These are phyloP conservation scores for Chaetomium tenue DNA, from an alignment of 495 filamentous ascomycete species.

Conservation along the genomic window DNA sequence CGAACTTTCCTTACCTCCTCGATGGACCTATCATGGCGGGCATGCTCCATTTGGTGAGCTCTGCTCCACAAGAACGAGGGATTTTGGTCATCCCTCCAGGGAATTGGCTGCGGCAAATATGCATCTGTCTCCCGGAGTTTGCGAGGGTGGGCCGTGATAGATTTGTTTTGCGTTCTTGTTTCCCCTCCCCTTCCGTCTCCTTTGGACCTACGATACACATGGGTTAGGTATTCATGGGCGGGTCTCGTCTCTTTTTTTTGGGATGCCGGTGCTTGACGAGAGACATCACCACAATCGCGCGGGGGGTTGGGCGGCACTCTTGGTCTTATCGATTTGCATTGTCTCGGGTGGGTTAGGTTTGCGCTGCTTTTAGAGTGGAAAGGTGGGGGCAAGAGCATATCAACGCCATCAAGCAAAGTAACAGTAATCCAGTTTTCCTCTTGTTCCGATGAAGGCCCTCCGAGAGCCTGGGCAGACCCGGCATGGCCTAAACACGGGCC, in stretches of 20 bases:
- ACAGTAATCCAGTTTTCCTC: constrained; percentile 10
- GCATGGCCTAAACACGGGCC: background rate
- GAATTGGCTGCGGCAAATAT: constrained; percentile 12
- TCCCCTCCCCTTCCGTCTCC: background rate
- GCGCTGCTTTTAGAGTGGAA: background rate
- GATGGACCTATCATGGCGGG: background rate
- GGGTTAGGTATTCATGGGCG: constrained; percentile 18
- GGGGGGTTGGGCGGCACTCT: constrained; percentile 5
- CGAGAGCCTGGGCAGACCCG: background rate
- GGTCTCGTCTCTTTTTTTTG: constrained; percentile 9
- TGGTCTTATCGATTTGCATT: constrained; percentile 7
- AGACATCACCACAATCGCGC: background rate
- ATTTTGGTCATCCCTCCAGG: background rate
- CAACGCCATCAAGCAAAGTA: background rate
- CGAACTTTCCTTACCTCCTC: background rate
- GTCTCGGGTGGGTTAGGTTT: background rate
- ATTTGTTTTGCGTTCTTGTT: constrained; percentile 16
- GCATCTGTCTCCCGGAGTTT: constrained; percentile 21
- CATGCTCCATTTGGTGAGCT: constrained; percentile 3
- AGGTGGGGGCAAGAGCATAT: background rate
- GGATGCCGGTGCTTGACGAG: constrained; percentile 7
- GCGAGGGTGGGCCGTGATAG: constrained; percentile 16
- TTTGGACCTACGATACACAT: constrained; percentile 8
- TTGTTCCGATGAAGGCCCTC: background rate
- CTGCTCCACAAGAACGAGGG: background rate